Conservation (phyloP, 2,329 filamentous ascomycete species). For the Pseudogymnoascus verrucosus region DNA sequence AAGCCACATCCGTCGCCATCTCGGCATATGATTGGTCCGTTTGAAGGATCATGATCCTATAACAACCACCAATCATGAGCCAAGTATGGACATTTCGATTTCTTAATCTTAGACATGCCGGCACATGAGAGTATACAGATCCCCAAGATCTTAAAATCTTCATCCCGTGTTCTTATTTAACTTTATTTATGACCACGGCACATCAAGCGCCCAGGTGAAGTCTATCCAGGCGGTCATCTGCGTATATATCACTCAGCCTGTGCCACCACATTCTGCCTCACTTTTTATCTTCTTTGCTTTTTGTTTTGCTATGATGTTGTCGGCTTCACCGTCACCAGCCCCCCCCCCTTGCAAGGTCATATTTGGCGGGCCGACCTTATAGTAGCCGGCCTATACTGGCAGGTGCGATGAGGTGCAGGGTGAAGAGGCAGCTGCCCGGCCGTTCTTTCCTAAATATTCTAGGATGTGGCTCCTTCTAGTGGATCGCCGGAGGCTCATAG, state of each 20-base stretch:
- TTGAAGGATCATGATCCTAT: neutral
- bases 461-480: neutral
- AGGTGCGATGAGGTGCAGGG: neutral
- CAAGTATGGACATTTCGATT: neutral
- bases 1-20: neutral
- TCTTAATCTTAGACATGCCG: neutral
- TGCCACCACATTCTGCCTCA: neutral
- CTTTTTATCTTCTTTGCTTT: neutral
- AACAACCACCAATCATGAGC: constrained; percentile 1
- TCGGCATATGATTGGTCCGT: neutral
- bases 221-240: neutral
- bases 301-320: neutral
- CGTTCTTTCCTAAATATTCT: neutral
- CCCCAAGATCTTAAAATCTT: neutral
- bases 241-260: neutral
- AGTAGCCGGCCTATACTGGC: neutral
- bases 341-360: neutral
- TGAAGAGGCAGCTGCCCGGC: neutral
- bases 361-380: neutral
- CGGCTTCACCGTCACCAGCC: neutral
- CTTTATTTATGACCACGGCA: neutral
- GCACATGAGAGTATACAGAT: neutral
- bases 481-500: neutral
- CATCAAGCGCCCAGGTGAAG: neutral
- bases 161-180: neutral